Base-by-base conservation (phyloP, 371 early-diverging fungal genomes). In the Massospora cicadina region DNA sequence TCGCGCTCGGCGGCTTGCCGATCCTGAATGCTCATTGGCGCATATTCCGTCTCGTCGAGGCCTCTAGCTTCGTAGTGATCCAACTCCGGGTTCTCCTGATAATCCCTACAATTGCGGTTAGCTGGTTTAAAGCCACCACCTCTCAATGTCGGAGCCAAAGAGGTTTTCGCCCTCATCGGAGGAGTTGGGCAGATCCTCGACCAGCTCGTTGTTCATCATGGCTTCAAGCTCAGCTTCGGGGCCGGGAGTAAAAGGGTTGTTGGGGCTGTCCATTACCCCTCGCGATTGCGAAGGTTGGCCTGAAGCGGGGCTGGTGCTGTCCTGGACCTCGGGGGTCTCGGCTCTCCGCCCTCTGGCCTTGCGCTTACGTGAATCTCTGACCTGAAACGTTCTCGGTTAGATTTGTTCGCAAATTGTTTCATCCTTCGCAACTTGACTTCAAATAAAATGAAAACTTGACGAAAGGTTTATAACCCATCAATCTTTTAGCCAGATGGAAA, bases 151-250 rank as follows among this genome's bases (percentile, higher is more conserved):
- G 21, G 81, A 76, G 24, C 86, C 90, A 74, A 89, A 90, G 55
- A 93, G 75, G 77, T 90, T 90, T 71, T 87, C 87, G 29, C 89
- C 91, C 53, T 86, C 83, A 54, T 84, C 89, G n/a, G 25, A 25
- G 57, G 28, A 27, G 57, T 57, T 27, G 28, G 28, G 23, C 26
- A 25, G 21, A 25, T 57, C 57, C 26, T 57, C 57, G 21, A 57
- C 43, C 5, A 43, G 43, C 43, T 43, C 43, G 43, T 43, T 43
- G 43, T 43, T 43, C 43, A 43, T 10, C n/a, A n/a, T n/a, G 17
- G 43, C 43, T 43, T 10, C 43, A 43, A 10, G 10, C 17, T 43
- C 43, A 17, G 5, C 43, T 10, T 43, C 43, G 5, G 43, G 43
- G 17, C 43, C 43, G 17, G 43, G 43, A 17, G 10, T 43, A 43